Percentiles rank a stretch among this genome's conserved stretches.
Evolutionary conservation across 2,329 filamentous ascomycete species (phyloP).

Genomic region (Blastomyces parvus): DNA sequence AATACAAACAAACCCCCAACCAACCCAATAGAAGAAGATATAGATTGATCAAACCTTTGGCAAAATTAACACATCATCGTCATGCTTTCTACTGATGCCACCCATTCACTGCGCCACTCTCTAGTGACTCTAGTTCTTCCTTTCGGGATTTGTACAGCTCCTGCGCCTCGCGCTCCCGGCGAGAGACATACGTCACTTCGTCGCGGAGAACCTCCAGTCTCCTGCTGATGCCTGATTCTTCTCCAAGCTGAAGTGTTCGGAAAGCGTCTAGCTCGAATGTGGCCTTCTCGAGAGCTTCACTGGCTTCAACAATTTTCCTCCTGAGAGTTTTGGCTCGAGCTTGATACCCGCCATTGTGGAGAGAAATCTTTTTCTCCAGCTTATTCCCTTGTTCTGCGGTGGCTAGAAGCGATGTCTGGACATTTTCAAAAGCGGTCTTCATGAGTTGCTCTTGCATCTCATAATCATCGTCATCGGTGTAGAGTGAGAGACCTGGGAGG

Average conservation of each 20-base stretch:
- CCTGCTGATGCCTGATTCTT: constrained; percentile 64
- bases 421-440: constrained; percentile 61
- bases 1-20: constrained; percentile 6
- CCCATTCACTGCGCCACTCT: constrained; percentile 28
- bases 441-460: constrained; percentile 50
- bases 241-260: constrained; percentile 64
- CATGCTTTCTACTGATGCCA: constrained; percentile 23
- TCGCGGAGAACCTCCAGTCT: constrained; percentile 66
- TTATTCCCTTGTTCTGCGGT: constrained; percentile 75
- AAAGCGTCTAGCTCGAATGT: constrained; percentile 63
- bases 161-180: constrained; percentile 81
- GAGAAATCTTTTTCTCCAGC: constrained; percentile 81
- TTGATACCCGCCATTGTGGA: constrained; percentile 84
- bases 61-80: not conserved
- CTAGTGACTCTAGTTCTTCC: constrained; percentile 64
- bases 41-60: not conserved
- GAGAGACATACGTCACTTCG: constrained; percentile 73
- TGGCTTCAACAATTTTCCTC: constrained; percentile 68
- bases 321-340: constrained; percentile 71
- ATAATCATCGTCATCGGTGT: constrained; percentile 62
- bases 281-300: constrained; percentile 64
- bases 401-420: constrained; percentile 63
- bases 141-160: constrained; percentile 67
- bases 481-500: constrained; percentile 71
- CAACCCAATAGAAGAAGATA: not conserved